Conservation (phyloP, 371 early-diverging fungal species). For the Synchytrium microbalum region DNA sequence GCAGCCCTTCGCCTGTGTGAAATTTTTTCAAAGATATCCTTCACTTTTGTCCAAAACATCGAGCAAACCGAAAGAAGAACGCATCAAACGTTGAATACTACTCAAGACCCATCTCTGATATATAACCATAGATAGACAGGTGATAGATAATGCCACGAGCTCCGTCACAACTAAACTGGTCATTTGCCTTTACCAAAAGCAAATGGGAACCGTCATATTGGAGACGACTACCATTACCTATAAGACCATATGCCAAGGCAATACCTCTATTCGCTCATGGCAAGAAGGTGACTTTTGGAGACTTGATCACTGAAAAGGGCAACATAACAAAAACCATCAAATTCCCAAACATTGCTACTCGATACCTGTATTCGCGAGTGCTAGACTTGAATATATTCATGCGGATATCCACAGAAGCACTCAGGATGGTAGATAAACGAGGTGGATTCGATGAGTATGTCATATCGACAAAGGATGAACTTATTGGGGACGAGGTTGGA, state of each 20-base stretch:
- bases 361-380: slow-evolving; percentile 31
- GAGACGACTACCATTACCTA: not conserved
- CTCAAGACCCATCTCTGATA: too few species aligned
- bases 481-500: slow-evolving; percentile 27
- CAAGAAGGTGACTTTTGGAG: slow-evolving; percentile 33
- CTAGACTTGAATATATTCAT: slow-evolving; percentile 37
- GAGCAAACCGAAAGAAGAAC: too few species aligned
- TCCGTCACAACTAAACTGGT: not conserved
- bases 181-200: not conserved
- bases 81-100: too few species aligned
- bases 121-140: too few species aligned
- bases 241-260: slow-evolving; percentile 18
- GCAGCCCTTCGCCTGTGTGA: too few species aligned
- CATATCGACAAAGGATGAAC: slow-evolving; percentile 13
- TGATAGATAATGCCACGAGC: not conserved
- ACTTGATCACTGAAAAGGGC: slow-evolving; percentile 23
- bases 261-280: slow-evolving; percentile 41
- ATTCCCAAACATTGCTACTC: slow-evolving; percentile 35
- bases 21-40: too few species aligned
- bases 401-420: slow-evolving; percentile 27
- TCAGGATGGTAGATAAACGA: slow-evolving; percentile 27
- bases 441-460: slow-evolving; percentile 47
- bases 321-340: slow-evolving; percentile 25
- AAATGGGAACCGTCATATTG: not conserved
- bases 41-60: too few species aligned